phyloP scores from a whole-genome alignment of 768 basidiomycete species.

The Daedaleopsis nitida region DNA sequence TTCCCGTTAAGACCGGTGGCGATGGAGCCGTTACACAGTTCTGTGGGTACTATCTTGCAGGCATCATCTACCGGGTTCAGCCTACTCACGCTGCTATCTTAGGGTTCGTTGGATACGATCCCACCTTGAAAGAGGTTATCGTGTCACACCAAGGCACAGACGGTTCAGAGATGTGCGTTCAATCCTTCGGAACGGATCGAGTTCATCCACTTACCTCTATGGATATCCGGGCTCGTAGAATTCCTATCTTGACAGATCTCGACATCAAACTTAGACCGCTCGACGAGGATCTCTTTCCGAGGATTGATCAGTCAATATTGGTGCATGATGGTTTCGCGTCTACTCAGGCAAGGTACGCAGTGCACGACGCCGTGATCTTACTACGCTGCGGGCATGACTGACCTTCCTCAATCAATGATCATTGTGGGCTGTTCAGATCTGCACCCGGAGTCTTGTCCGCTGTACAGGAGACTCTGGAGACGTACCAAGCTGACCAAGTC shows the following conservation, averaged over 20 bases:
- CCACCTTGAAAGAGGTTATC: conserved; percentile 36
- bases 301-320: conserved; percentile 41
- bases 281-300: conserved; percentile 50
- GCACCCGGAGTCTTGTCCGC: conserved; percentile 41
- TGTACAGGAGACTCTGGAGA: conserved; percentile 43
- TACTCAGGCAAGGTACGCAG: too few species aligned
- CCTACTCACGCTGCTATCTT: too few species aligned
- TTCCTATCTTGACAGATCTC: conserved; percentile 40
- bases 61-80: too few species aligned
- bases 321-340: conserved; percentile 41
- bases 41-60: too few species aligned
- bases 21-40: too few species aligned
- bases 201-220: too few species aligned
- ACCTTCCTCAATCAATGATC: neutral
- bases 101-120: conserved; percentile 58
- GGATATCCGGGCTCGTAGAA: too few species aligned
- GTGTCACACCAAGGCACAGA: conserved; percentile 43
- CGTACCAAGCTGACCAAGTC: conserved; percentile 37
- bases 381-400: too few species aligned
- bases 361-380: too few species aligned
- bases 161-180: conserved; percentile 28
- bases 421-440: conserved; percentile 30
- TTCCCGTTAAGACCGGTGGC: too few species aligned
- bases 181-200: conserved; percentile 28
- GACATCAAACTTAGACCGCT: conserved; percentile 38